phyloP scores from a whole-genome alignment of 768 basidiomycete genomes.

The Rubroboletus pulcherrimus region DNA sequence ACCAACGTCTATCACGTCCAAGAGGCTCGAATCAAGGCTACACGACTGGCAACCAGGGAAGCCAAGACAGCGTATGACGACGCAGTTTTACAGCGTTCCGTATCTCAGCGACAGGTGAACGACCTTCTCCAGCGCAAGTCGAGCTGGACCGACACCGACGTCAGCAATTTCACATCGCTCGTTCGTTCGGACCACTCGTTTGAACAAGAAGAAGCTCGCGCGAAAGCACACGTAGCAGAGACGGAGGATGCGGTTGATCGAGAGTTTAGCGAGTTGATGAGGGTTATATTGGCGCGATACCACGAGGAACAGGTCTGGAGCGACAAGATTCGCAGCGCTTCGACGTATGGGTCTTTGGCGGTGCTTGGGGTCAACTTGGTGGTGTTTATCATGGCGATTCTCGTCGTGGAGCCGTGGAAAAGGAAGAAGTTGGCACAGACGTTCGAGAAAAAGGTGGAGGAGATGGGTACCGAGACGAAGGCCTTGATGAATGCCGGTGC shows the following conservation, averaged over 20 bases:
- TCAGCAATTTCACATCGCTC: slow-evolving; percentile 81
- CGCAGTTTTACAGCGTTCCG: slow-evolving; percentile 75
- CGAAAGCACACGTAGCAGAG: slow-evolving; percentile 63
- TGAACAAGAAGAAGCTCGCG: slow-evolving; percentile 71
- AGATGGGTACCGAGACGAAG: slow-evolving; percentile 44
- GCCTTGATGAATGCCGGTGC: slow-evolving; percentile 46
- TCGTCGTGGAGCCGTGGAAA: slow-evolving; percentile 97
- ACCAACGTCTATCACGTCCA: slow-evolving; percentile 12
- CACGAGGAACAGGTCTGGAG: slow-evolving; percentile 99
- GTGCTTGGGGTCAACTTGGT: slow-evolving; percentile 84
- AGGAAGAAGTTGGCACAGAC: slow-evolving; percentile 79
- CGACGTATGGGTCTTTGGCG: slow-evolving; percentile 87
- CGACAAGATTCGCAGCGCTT: slow-evolving; percentile 94
- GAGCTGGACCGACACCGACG: slow-evolving; percentile 87
- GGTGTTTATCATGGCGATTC: slow-evolving; percentile 86
- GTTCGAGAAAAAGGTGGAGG: slow-evolving; percentile 78
- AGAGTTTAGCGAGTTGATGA: slow-evolving; percentile 86
- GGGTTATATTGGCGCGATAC: slow-evolving; percentile 83
- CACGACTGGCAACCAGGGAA: slow-evolving; percentile 61
- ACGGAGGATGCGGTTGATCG: slow-evolving; percentile 80
- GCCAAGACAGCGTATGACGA: slow-evolving; percentile 76
- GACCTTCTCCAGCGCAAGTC: slow-evolving; percentile 92
- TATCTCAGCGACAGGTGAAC: slow-evolving; percentile 93
- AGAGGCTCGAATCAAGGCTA: slow-evolving; percentile 73
- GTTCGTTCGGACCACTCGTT: slow-evolving; percentile 87